A percentile compares a stretch with the other conserved stretches of the same genome.
Conservation (phyloP, 1,284 basidiomycete species). For the Gomphus bonarii region DNA sequence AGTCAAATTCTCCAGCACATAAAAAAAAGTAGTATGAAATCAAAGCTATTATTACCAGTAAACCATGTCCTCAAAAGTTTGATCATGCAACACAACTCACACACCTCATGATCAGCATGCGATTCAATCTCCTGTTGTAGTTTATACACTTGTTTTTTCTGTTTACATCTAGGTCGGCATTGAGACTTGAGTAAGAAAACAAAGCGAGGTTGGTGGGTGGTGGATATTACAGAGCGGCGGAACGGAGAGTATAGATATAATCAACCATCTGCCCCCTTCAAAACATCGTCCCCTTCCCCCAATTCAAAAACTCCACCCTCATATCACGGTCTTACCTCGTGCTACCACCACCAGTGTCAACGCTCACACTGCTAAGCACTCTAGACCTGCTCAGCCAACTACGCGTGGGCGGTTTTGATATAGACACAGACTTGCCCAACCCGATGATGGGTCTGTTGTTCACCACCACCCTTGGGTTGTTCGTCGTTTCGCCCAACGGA, state of each 20-base stretch:
- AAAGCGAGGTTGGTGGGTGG: too few species aligned
- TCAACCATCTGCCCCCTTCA: not conserved
- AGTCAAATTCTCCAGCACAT: too few species aligned
- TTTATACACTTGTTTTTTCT: too few species aligned
- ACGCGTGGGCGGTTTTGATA: not conserved
- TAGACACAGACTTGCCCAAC: constrained; percentile 3
- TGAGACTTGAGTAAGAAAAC: too few species aligned
- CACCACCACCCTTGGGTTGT: constrained; percentile 9
- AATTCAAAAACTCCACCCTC: not conserved
- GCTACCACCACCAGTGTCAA: not conserved
- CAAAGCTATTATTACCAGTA: too few species aligned
- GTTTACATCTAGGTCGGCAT: too few species aligned
- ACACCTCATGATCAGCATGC: too few species aligned
- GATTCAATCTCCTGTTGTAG: too few species aligned
- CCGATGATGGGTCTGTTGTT: not conserved
- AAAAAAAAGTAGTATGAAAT: too few species aligned
- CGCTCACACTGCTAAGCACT: not conserved
- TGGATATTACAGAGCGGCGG: too few species aligned
- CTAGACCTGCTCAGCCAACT: constrained; percentile 8
- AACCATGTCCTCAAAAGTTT: too few species aligned
- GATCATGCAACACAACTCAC: too few species aligned
- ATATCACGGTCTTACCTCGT: not conserved
- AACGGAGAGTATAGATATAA: not conserved
- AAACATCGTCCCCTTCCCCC: not conserved
- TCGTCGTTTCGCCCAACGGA: constrained; percentile 14